Evolutionary conservation across 331 rosid species (phyloP), one percentile per base, ranked within the genome.

Genomic region (Pyrus hybrid): DNA sequence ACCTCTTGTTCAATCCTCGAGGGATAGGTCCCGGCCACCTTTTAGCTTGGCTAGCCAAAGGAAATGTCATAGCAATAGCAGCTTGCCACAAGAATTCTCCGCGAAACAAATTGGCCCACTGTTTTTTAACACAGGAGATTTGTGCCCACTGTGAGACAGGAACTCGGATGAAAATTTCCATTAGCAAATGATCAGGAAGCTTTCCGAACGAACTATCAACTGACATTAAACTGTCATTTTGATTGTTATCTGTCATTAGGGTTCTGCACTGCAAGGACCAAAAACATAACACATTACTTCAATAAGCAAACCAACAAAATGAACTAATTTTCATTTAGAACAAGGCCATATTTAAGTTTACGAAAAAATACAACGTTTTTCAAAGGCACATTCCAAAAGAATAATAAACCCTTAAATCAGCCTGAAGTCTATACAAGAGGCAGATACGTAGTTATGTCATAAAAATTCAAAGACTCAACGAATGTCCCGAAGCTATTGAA

Each of bases 11-110:
- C 68, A 62, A 79, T 35, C 85, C 84, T 64, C 68, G 83, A 53
- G 94, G 89, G 67, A 88, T 88, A 63, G 97, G 93, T n/a, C 89
- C 90, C 1, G 89, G 91, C 93, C 94, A 90, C 80, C 86, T 83
- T 68, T 71, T 77, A 79, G 89, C 76, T 68, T 75, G 74, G 79
- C 74, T 66, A 28, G 85, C 81, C 37, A 63, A 79, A 37, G 97
- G 93, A 75, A 73, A 91, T 65, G 73, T 67, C 58, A 13, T 71
- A 25, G 80, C 30, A 22, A 93, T 79, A 70, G 94, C 93, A 41
- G 95, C 95, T 74, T 81, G 85, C 98, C 98, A 90, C 79, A 90
- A 83, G 72, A 77, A 87, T 49, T 93, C 86, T 14, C 75, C 76
- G 4, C 76, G 82, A 71, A 93, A 83, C 37, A 93, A 75, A 67